Percentiles rank a stretch among this genome's conserved stretches.
Conservation (phyloP, 1,284 basidiomycete species). For the Serendipita sp. region DNA sequence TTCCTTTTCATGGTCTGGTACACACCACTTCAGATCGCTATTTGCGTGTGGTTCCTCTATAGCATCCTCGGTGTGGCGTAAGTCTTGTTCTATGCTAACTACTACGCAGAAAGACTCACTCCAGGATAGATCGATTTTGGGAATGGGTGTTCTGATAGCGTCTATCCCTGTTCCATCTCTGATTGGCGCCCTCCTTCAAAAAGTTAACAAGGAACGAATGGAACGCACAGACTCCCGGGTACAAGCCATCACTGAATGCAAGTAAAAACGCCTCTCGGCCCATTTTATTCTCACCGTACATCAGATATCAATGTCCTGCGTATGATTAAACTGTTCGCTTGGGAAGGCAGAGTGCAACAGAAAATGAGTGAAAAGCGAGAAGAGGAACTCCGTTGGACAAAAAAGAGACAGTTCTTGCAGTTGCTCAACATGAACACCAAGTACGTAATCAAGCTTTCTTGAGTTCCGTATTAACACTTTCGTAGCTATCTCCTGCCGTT, state of each 20-base stretch:
- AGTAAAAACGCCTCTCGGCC: conserved; percentile 10
- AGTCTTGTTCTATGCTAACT: background rate
- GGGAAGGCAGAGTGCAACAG: conserved; percentile 41
- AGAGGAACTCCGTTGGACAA: conserved; percentile 37
- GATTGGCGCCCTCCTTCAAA: conserved; percentile 17
- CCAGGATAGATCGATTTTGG: conserved; percentile 32
- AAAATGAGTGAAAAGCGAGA: conserved; percentile 38
- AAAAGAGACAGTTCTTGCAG: conserved; percentile 28
- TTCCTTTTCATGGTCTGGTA: conserved; percentile 18
- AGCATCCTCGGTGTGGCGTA: conserved; percentile 30
- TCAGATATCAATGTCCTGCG: conserved; percentile 35
- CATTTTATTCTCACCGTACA: background rate
- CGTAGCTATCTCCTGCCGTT: conserved; percentile 46
- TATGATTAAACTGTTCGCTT: conserved; percentile 59
- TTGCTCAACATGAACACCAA: conserved; percentile 26
- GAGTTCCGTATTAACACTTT: conserved; percentile 11
- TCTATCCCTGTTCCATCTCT: conserved; percentile 27
- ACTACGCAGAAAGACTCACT: conserved; percentile 4
- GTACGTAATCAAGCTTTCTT: conserved; percentile 17
- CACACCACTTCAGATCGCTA: conserved; percentile 30
- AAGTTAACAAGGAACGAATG: conserved; percentile 18
- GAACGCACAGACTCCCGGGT: conserved; percentile 36
- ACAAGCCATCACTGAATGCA: conserved; percentile 34
- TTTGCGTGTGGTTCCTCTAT: conserved; percentile 31
- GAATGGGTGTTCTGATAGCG: conserved; percentile 35